Percentiles rank a stretch among this genome's conserved stretches.
phyloP scores from a whole-genome alignment of 2,329 filamentous ascomycete species.

The Trichoderma arundinaceum region DNA sequence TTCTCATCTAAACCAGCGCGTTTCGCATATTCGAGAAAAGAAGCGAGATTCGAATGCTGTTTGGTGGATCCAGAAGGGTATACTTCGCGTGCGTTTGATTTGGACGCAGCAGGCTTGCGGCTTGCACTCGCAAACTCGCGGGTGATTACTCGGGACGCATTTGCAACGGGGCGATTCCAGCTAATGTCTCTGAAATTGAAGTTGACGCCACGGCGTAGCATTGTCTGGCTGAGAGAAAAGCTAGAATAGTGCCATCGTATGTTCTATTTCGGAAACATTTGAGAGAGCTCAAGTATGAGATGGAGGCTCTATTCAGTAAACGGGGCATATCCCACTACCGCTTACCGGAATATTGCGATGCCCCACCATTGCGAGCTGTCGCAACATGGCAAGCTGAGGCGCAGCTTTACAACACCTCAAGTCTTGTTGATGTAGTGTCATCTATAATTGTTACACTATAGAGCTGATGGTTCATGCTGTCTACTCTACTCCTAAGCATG shows the following conservation, averaged over 20 bases:
- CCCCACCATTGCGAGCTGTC: neutral
- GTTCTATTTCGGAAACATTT: neutral
- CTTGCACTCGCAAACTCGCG: constrained; percentile 10
- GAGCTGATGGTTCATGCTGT: too few relatives aligned
- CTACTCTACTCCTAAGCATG: too few relatives aligned
- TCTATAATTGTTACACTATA: too few relatives aligned
- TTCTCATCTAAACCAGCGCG: constrained; percentile 59
- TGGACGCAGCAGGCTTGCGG: neutral
- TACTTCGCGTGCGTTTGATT: neutral
- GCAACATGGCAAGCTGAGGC: too few relatives aligned
- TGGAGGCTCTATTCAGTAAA: constrained; percentile 2
- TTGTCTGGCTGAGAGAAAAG: neutral
- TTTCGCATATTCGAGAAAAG: constrained; percentile 69
- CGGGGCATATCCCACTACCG: constrained; percentile 17
- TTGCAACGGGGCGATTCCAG: neutral
- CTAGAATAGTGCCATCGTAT: neutral
- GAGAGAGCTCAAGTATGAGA: neutral
- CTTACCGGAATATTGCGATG: neutral
- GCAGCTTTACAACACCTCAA: too few relatives aligned
- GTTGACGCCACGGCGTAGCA: neutral
- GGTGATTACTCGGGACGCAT: neutral
- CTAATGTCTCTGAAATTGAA: neutral
- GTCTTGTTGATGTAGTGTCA: too few relatives aligned
- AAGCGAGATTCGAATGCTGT: constrained; percentile 60
- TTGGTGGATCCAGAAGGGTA: constrained; percentile 52